phyloP scores from a whole-genome alignment of 2,329 filamentous ascomycete genomes.

The Colletotrichum sp. region DNA sequence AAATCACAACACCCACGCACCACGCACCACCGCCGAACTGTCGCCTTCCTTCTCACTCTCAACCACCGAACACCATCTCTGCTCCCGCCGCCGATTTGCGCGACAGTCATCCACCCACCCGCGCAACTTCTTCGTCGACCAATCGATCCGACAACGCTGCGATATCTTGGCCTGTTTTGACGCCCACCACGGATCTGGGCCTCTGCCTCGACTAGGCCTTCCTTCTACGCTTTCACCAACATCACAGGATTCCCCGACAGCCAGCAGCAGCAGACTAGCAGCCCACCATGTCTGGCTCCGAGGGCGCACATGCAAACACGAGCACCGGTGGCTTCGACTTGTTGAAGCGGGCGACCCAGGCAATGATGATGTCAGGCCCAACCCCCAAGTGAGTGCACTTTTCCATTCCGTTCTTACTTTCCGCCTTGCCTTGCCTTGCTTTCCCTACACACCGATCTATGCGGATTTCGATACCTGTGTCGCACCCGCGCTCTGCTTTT shows the following conservation, averaged over 20 bases:
- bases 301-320: conserved; percentile 42
- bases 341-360: conserved; percentile 64
- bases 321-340: conserved; percentile 59
- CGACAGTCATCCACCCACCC: neutral
- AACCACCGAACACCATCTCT: neutral
- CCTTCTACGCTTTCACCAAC: neutral
- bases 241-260: neutral
- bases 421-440: conserved; percentile 23
- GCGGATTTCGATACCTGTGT: neutral
- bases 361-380: conserved; percentile 64
- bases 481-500: neutral
- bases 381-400: conserved; percentile 19
- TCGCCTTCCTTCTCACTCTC: neutral
- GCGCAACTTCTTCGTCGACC: neutral
- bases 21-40: neutral
- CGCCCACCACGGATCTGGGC: conserved; percentile 10
- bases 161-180: conserved; percentile 20
- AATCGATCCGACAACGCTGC: conserved; percentile 1
- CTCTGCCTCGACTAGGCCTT: conserved; percentile 22
- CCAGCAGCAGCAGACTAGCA: conserved; percentile 30
- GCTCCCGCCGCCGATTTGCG: neutral
- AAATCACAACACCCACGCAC: conserved; percentile 17
- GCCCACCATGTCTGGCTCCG: conserved; percentile 54
- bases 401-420: conserved; percentile 13
- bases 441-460: neutral